A percentile compares a stretch with the other conserved stretches of the same genome.
Conservation (phyloP, 2,329 filamentous ascomycete species). For the Epichloe scottii region DNA sequence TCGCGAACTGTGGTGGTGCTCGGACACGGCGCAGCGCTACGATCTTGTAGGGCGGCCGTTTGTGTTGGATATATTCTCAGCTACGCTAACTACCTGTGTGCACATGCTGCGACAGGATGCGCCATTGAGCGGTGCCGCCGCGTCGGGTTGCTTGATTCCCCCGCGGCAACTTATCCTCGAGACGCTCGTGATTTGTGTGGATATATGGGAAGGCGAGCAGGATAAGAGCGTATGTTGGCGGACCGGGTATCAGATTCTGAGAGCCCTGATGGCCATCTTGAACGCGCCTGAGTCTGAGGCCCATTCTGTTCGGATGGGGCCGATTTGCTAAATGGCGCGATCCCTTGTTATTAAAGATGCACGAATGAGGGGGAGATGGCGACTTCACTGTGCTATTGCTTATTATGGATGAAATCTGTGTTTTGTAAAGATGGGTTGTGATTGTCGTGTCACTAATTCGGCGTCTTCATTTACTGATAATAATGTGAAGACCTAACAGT, state of each 20-base stretch:
- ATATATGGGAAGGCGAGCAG: conserved; percentile 23
- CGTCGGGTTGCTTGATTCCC: conserved; percentile 18
- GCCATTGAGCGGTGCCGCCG: conserved; percentile 16
- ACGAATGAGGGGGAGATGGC: not conserved
- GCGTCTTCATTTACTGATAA: too few relatives aligned
- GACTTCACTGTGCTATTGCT: too few relatives aligned
- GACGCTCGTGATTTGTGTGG: conserved; percentile 20
- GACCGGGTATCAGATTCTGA: conserved; percentile 20
- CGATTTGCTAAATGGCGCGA: not conserved
- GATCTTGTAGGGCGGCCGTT: conserved; percentile 22
- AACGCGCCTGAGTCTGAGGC: not conserved
- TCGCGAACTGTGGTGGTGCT: conserved; percentile 20
- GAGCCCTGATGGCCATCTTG: conserved; percentile 6
- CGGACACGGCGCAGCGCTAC: conserved; percentile 13
- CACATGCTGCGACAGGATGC: conserved; percentile 23
- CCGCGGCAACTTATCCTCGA: conserved; percentile 24
- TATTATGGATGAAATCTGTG: too few relatives aligned
- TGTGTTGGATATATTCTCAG: conserved; percentile 24
- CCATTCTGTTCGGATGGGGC: conserved; percentile 5
- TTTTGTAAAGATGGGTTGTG: too few relatives aligned
- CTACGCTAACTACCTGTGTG: conserved; percentile 20
- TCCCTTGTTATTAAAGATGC: too few relatives aligned
- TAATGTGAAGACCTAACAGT: too few relatives aligned
- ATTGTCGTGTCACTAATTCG: too few relatives aligned
- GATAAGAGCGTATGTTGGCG: conserved; percentile 23